Conservation (phyloP, 2,329 filamentous ascomycete species). For the Canariomyces notabilis region DNA sequence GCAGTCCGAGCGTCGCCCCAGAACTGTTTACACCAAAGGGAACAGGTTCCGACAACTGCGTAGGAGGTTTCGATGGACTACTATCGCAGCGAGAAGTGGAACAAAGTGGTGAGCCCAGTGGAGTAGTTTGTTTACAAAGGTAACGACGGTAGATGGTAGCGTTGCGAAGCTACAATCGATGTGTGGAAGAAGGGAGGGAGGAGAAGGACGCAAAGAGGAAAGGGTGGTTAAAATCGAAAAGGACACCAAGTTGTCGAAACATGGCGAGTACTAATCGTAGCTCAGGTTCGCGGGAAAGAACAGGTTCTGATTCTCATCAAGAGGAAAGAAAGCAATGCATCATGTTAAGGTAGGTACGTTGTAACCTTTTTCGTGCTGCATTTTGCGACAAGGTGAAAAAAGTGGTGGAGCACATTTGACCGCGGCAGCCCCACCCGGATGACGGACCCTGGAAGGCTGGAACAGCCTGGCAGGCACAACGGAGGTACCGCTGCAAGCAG, state of each 20-base stretch:
- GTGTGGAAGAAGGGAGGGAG: background rate
- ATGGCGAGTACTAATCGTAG: slow-evolving; percentile 16
- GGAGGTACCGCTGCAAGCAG: background rate
- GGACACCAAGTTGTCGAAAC: slow-evolving; percentile 9
- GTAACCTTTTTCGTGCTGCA: too few relatives aligned
- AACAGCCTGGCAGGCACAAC: slow-evolving; percentile 3
- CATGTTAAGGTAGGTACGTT: too few relatives aligned
- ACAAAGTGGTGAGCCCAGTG: background rate
- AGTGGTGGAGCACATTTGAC: background rate
- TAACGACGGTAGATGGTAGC: too few relatives aligned
- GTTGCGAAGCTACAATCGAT: background rate
- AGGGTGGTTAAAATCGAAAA: slow-evolving; percentile 2
- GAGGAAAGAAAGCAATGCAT: slow-evolving; percentile 12
- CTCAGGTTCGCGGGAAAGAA: slow-evolving; percentile 17
- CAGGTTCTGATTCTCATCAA: slow-evolving; percentile 12
- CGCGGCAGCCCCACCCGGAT: slow-evolving; percentile 6
- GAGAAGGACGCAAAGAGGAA: background rate
- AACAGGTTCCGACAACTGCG: background rate
- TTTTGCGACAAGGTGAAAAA: slow-evolving; percentile 15
- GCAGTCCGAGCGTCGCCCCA: background rate
- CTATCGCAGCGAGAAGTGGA: background rate
- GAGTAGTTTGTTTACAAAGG: background rate
- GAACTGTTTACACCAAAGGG: background rate
- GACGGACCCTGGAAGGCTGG: slow-evolving; percentile 2
- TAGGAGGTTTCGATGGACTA: background rate